A percentile compares a stretch with the other conserved stretches of the same genome.
These are phyloP conservation scores for Russula sp. DNA, from an alignment of 768 basidiomycete species.

Conservation along the genomic window DNA sequence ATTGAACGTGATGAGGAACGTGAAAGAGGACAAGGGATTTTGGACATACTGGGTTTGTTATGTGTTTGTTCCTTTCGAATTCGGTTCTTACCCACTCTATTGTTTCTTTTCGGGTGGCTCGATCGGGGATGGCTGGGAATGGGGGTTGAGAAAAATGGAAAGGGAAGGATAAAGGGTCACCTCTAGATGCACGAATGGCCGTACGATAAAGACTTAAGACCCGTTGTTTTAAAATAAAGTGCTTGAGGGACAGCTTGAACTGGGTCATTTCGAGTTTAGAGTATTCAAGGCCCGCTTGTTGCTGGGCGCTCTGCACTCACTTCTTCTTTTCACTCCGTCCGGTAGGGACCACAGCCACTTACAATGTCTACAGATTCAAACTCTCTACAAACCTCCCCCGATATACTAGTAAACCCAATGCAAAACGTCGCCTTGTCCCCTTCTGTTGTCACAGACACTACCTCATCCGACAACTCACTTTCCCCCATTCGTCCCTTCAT, in stretches of 20 bases:
- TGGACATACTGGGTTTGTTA: constrained; percentile 50
- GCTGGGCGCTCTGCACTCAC: constrained; percentile 3
- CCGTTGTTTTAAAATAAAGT: constrained; percentile 65
- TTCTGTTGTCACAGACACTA: constrained; percentile 31
- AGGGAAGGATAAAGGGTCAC: constrained; percentile 34
- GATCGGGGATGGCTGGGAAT: constrained; percentile 54
- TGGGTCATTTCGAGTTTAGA: not conserved
- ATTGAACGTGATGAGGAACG: not conserved
- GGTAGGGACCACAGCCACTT: not conserved
- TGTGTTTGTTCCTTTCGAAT: constrained; percentile 55
- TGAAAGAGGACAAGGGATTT: not conserved
- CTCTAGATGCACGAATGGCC: constrained; percentile 62
- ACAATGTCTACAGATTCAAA: constrained; percentile 12
- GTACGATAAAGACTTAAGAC: constrained; percentile 58
- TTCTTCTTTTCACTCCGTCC: not conserved
- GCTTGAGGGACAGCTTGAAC: constrained; percentile 47
- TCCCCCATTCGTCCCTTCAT: constrained; percentile 39
- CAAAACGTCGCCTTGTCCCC: constrained; percentile 19
- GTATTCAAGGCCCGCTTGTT: constrained; percentile 22
- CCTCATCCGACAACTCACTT: constrained; percentile 23
- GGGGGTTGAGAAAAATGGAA: constrained; percentile 13
- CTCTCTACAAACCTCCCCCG: constrained; percentile 4
- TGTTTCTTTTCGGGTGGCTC: constrained; percentile 55
- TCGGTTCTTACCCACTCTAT: constrained; percentile 67
- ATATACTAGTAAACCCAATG: constrained; percentile 10